Evolutionary conservation across 176 grass and related monocot species (phyloP), one percentile per base, ranked within the genome.

Genomic region (Poa pratensis): DNA sequence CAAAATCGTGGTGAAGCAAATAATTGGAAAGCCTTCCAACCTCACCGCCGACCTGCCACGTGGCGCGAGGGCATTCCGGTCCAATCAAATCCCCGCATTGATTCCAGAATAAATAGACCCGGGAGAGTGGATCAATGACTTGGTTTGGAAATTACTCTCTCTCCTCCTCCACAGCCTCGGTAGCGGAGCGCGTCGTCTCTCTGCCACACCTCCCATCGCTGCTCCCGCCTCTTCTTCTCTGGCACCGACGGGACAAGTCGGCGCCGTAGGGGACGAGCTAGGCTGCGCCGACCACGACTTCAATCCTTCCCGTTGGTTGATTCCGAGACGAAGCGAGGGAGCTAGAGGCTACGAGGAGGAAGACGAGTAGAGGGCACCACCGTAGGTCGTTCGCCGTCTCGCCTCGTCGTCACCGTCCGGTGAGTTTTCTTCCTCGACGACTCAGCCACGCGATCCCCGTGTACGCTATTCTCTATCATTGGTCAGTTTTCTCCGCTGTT

Each of bases 31-130:
- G 6, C 34, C 34, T 35, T 32, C 37, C 35, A 7, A 40, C 40
- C 20, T 8, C 69, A 62, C 24, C 11, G 7, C 37, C 20, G 69
- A 46, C 13, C 26, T 37, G 70, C 70, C 82, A 84, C 82, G 70
- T 75, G 82, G 12, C 26, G 18, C 4, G 54, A 70, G 35, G 58
- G 58, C 3, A 63, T 19, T 84, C 37, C 10, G 3, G 82, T 32
- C 9, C 75, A 14, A 75, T 10, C 82, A 3, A 32, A 6, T 14
- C 42, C 17, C 0, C 22, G 45, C 59, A 20, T 76, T 76, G 32
- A 66, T 40, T 84, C 28, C 28, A 5, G 0, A 66, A 84, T 77
- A 84, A 66, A 77, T 42, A 53, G 28, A 13, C 7, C 42, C 57
- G 4, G 0, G 37, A 40, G 37, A 40, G 26, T 57, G 24, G 54